phyloP scores from a whole-genome alignment of 768 basidiomycete genomes.

The Mycena indigotica region DNA sequence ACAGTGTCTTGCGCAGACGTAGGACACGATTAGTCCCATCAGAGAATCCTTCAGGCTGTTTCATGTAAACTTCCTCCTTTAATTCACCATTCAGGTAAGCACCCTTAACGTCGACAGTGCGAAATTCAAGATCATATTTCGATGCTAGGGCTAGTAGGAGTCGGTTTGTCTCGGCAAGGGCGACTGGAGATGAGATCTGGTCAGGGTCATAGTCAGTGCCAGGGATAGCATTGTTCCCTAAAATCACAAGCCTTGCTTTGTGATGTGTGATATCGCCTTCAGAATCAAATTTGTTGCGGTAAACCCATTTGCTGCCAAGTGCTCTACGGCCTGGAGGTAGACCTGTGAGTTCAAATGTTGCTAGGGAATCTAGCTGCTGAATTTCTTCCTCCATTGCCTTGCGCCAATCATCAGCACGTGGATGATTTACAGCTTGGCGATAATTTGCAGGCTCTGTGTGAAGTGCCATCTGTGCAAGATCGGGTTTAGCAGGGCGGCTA shows the following conservation, averaged over 20 bases:
- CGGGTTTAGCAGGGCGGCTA: neutral
- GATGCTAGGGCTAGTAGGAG: neutral
- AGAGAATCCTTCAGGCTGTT: neutral
- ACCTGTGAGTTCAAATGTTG: constrained; percentile 8
- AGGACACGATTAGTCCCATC: neutral
- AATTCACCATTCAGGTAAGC: constrained; percentile 36
- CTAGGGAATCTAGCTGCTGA: neutral
- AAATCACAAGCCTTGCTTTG: neutral
- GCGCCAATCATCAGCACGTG: constrained; percentile 4
- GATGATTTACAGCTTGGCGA: neutral
- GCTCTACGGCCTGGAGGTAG: constrained; percentile 27
- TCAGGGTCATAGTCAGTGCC: constrained; percentile 22
- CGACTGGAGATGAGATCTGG: constrained; percentile 33
- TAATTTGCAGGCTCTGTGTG: neutral
- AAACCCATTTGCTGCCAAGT: constrained; percentile 26
- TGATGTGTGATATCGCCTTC: neutral
- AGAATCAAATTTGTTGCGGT: neutral
- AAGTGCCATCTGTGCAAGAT: neutral
- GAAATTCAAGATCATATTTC: neutral
- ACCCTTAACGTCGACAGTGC: constrained; percentile 39
- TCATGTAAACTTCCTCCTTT: constrained; percentile 32
- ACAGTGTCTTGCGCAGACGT: constrained; percentile 28
- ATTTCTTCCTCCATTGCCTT: neutral
- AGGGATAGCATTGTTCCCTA: neutral
- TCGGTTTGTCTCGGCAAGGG: constrained; percentile 31